These are phyloP conservation scores for Thermomyces lanuginosus DNA, from an alignment of 2,329 filamentous ascomycete genomes.

Conservation along the genomic window DNA sequence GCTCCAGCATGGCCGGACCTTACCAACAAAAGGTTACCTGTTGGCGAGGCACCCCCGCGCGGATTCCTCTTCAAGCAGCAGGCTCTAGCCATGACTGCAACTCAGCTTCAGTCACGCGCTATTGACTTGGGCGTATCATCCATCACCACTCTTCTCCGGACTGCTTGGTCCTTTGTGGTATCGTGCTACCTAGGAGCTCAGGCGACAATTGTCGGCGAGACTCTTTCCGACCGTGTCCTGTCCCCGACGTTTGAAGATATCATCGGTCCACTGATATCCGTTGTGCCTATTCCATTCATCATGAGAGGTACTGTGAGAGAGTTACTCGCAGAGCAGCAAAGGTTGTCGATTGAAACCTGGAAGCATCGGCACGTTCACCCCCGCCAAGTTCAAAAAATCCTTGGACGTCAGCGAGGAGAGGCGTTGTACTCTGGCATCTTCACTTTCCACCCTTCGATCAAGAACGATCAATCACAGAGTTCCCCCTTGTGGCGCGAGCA, in stretches of 20 bases:
- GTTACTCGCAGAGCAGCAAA: conserved; percentile 12
- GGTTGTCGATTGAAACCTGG: conserved; percentile 12
- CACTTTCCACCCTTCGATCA: conserved; percentile 14
- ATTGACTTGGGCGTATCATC: conserved; percentile 14
- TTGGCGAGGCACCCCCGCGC: conserved; percentile 7
- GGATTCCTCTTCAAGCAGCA: conserved; percentile 10
- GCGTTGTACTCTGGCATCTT: conserved; percentile 19
- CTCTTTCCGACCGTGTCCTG: conserved; percentile 16
- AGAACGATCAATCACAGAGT: conserved; percentile 2
- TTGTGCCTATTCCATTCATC: conserved; percentile 19
- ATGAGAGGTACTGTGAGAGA: conserved; percentile 12
- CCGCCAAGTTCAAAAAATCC: conserved; percentile 14
- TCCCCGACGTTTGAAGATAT: conserved; percentile 13
- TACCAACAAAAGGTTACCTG: conserved; percentile 9
- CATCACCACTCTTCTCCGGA: conserved; percentile 14
- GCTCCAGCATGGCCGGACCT: conserved; percentile 15
- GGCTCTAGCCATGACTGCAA: conserved; percentile 7
- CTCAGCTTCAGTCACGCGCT: conserved; percentile 10
- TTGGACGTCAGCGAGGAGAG: conserved; percentile 12
- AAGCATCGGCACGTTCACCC: conserved; percentile 15
- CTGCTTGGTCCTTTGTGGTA: conserved; percentile 16
- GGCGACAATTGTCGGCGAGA: conserved; percentile 17
- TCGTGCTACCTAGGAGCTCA: conserved; percentile 14
- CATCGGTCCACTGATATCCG: conserved; percentile 18
- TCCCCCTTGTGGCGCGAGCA: conserved; percentile 13